Evolutionary conservation across 2,329 filamentous ascomycete species (phyloP).

Genomic region (Sordariomycetes sp.): DNA sequence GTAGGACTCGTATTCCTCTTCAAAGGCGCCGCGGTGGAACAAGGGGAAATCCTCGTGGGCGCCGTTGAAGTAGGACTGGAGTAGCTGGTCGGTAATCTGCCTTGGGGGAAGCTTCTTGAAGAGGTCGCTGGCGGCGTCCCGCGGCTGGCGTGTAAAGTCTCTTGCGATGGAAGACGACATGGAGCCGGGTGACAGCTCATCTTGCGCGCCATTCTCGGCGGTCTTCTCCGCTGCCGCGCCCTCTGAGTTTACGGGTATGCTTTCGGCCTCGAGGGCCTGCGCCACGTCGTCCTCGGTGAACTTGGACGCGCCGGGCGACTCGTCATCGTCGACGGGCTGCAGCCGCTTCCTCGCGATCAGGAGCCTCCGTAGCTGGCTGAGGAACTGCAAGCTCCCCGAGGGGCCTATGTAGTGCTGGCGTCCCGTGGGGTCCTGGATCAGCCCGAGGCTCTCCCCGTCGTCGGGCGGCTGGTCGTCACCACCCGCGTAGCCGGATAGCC

Average conservation of each 20-base stretch:
- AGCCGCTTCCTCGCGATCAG: conserved; percentile 7
- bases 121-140: conserved; percentile 16
- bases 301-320: conserved; percentile 7
- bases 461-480: conserved; percentile 2
- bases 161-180: conserved; percentile 16
- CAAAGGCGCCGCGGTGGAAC: conserved; percentile 21
- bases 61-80: conserved; percentile 22
- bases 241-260: conserved; percentile 2
- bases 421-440: conserved; percentile 15
- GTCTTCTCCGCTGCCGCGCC: background rate
- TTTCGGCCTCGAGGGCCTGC: conserved; percentile 14
- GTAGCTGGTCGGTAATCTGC: conserved; percentile 16
- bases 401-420: conserved; percentile 25
- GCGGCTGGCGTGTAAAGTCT: conserved; percentile 15
- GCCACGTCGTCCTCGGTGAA: conserved; percentile 14
- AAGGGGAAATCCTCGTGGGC: conserved; percentile 24
- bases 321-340: background rate
- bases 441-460: conserved; percentile 6
- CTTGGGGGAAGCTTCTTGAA: conserved; percentile 16
- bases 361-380: conserved; percentile 21
- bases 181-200: conserved; percentile 13
- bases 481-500: background rate
- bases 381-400: conserved; percentile 23
- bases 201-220: background rate
- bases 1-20: conserved; percentile 21